These are phyloP conservation scores for Petunia axillaris DNA, from an alignment of 257 asterid genomes.

Conservation along the genomic window DNA sequence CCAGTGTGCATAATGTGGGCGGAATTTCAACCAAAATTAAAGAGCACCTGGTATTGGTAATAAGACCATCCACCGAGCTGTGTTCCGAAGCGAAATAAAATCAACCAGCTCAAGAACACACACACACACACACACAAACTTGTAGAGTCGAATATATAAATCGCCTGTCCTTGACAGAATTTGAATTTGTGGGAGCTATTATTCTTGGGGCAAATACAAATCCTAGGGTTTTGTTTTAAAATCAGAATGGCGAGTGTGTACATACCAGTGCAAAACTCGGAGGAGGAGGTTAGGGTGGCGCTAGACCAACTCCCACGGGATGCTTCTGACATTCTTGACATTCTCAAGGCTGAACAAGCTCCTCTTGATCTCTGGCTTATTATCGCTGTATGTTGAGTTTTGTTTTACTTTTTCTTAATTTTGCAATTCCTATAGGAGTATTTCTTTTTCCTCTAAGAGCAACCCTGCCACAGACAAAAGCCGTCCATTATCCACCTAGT, in stretches of 20 bases:
- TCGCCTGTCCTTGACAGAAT: neutral
- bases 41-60: neutral
- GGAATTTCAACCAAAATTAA: neutral
- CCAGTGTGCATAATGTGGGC: neutral
- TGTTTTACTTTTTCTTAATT: neutral
- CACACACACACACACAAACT: neutral
- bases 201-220: neutral
- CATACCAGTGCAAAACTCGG: constrained; percentile 95
- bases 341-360: constrained; percentile 99
- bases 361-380: constrained; percentile 98
- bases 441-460: neutral
- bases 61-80: neutral
- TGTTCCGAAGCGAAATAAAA: neutral
- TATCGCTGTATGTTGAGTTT: constrained; percentile 62
- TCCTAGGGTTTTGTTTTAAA: constrained; percentile 23
- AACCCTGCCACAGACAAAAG: no score
- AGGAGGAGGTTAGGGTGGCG: constrained; percentile 93
- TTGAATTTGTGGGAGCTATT: neutral
- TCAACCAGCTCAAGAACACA: neutral
- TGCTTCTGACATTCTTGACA: constrained; percentile 95
- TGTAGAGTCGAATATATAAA: no score
- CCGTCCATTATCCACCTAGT: no score
- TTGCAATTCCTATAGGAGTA: neutral
- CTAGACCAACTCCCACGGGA: constrained; percentile 98
- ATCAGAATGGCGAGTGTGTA: constrained; percentile 66